Evolutionary conservation across 495 filamentous ascomycete genomes (phyloP).

Genomic region (Aspergillus carlsbadensis): DNA sequence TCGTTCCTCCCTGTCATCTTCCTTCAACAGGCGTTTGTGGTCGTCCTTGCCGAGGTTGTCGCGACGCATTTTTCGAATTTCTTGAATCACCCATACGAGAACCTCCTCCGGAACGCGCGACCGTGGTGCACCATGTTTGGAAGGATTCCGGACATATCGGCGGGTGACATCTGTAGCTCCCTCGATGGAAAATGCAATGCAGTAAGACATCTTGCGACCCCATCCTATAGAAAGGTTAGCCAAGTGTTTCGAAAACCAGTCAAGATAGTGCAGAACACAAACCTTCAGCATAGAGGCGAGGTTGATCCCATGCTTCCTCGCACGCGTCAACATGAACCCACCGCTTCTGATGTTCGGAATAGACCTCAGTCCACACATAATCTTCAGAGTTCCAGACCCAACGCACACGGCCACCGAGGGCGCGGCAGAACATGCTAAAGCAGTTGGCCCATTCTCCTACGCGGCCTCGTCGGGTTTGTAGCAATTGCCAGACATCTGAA

Average conservation of each 20-base stretch:
- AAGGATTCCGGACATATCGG: conserved; percentile 85
- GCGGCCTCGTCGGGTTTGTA: conserved; percentile 81
- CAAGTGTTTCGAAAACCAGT: neutral
- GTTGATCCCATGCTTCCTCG: conserved; percentile 95
- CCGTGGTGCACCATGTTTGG: conserved; percentile 69
- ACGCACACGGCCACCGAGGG: conserved; percentile 83
- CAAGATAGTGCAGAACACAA: neutral
- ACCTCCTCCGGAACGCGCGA: conserved; percentile 82
- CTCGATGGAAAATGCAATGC: conserved; percentile 93
- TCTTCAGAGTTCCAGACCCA: conserved; percentile 99
- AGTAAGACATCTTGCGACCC: conserved; percentile 93
- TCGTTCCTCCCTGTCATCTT: conserved; percentile 81
- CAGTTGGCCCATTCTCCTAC: conserved; percentile 98
- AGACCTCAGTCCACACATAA: conserved; percentile 96
- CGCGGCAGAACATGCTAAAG: conserved; percentile 97
- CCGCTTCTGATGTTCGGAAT: conserved; percentile 86
- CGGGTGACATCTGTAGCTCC: conserved; percentile 94
- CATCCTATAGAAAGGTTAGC: conserved; percentile 53
- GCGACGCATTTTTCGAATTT: conserved; percentile 81
- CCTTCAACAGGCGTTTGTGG: conserved; percentile 77
- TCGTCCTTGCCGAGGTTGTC: conserved; percentile 77
- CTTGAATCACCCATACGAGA: conserved; percentile 80
- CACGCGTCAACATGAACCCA: conserved; percentile 98
- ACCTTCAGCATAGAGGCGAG: conserved; percentile 88
- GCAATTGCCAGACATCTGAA: conserved; percentile 89